Percentiles rank a stretch among this genome's conserved stretches.
Conservation (phyloP, 2,329 filamentous ascomycete genomes). For the Verticillium tricorpus region DNA sequence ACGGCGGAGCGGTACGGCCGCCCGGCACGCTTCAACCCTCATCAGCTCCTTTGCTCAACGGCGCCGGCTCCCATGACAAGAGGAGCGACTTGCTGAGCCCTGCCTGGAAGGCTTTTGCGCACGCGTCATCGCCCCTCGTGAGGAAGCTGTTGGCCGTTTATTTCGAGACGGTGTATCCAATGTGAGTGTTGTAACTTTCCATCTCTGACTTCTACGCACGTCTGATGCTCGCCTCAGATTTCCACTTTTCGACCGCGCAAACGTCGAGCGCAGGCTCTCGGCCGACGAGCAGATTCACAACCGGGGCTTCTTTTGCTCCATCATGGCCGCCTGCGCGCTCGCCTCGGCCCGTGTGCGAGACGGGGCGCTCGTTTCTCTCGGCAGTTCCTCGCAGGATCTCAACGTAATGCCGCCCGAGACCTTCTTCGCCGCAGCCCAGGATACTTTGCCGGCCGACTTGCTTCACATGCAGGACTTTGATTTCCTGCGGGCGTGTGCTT, state of each 20-base stretch:
- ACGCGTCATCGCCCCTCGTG: slow-evolving; percentile 19
- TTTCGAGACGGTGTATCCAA: slow-evolving; percentile 49
- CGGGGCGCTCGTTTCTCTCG: slow-evolving; percentile 29
- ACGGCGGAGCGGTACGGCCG: background rate
- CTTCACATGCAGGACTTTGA: slow-evolving; percentile 22
- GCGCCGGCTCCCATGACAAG: background rate
- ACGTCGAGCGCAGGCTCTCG: slow-evolving; percentile 32
- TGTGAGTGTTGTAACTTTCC: slow-evolving; percentile 19
- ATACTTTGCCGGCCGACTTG: slow-evolving; percentile 31
- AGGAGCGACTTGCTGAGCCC: slow-evolving; percentile 1
- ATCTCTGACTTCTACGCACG: background rate
- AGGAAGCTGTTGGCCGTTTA: slow-evolving; percentile 42
- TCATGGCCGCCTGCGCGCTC: slow-evolving; percentile 47
- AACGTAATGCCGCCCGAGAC: slow-evolving; percentile 30
- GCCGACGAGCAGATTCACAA: slow-evolving; percentile 34
- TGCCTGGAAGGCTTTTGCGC: slow-evolving; percentile 18
- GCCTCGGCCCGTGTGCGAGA: slow-evolving; percentile 41
- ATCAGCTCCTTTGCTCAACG: background rate
- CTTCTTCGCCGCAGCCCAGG: slow-evolving; percentile 37
- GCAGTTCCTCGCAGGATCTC: slow-evolving; percentile 19
- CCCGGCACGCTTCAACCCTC: background rate
- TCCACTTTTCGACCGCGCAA: slow-evolving; percentile 44
- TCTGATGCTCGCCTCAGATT: slow-evolving; percentile 12
- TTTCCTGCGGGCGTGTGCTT: slow-evolving; percentile 38
- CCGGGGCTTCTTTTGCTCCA: slow-evolving; percentile 38